A percentile compares a stretch with the other conserved stretches of the same genome.
These are phyloP conservation scores for Paecilomyces formosus DNA, from an alignment of 2,329 filamentous ascomycete genomes.

Conservation along the genomic window DNA sequence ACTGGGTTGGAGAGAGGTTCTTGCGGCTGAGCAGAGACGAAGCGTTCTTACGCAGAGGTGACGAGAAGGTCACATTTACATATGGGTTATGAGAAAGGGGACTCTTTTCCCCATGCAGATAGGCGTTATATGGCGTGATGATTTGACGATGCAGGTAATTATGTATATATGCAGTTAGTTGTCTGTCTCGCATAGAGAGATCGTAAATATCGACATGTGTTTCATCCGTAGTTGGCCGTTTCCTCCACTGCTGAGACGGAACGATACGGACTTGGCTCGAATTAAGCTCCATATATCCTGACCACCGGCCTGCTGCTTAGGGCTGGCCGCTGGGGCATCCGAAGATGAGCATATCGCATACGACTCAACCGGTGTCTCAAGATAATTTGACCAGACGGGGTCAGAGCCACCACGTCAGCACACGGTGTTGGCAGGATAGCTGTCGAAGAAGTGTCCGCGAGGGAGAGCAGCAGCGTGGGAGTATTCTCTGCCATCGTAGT, in stretches of 20 bases:
- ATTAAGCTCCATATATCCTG: not conserved
- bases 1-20: slow-evolving; percentile 8
- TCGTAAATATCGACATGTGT: not conserved
- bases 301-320: not conserved
- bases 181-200: not conserved
- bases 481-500: not conserved
- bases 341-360: not conserved
- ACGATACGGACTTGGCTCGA: not conserved
- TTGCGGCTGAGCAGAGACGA: slow-evolving; percentile 7
- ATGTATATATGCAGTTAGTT: not conserved
- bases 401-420: not conserved
- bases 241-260: not conserved
- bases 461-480: not conserved
- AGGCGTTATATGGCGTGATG: not conserved
- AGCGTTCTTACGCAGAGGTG: slow-evolving; percentile 6
- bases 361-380: not conserved
- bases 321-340: not conserved
- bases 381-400: not conserved
- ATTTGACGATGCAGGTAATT: not conserved
- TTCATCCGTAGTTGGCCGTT: not conserved
- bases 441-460: not conserved
- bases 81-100: slow-evolving; percentile 7
- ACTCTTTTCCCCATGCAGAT: not conserved
- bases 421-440: not conserved
- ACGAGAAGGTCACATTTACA: slow-evolving; percentile 11